phyloP scores from a whole-genome alignment of 2,329 filamentous ascomycete genomes.

The Calonectria montana region DNA sequence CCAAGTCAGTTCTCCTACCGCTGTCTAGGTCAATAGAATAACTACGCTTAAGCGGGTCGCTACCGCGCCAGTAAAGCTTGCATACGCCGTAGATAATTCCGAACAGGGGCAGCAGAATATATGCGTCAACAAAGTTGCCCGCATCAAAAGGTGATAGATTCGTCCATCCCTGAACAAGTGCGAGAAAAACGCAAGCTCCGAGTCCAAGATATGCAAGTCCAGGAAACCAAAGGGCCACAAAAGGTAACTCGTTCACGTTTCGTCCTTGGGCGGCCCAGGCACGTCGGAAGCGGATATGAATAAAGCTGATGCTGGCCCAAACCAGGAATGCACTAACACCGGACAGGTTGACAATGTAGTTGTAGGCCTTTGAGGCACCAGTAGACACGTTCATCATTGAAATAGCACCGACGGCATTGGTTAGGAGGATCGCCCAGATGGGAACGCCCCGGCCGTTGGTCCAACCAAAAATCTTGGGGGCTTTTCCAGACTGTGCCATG shows the following conservation, averaged over 20 bases:
- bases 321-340: slow-evolving; percentile 79
- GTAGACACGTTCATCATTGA: slow-evolving; percentile 81
- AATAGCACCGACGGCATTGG: slow-evolving; percentile 77
- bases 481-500: slow-evolving; percentile 80
- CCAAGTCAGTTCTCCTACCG: slow-evolving; percentile 66
- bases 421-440: slow-evolving; percentile 71
- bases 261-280: slow-evolving; percentile 72
- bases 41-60: slow-evolving; percentile 61
- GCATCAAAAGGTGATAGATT: slow-evolving; percentile 68
- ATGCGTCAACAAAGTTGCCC: slow-evolving; percentile 71
- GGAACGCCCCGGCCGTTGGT: slow-evolving; percentile 74
- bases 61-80: slow-evolving; percentile 63
- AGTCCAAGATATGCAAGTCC: slow-evolving; percentile 71
- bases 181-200: slow-evolving; percentile 67
- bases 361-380: slow-evolving; percentile 72
- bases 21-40: slow-evolving; percentile 68
- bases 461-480: slow-evolving; percentile 75
- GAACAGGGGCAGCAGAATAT: slow-evolving; percentile 71
- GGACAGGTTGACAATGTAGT: slow-evolving; percentile 76
- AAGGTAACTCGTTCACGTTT: slow-evolving; percentile 64
- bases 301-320: slow-evolving; percentile 77
- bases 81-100: slow-evolving; percentile 66
- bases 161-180: slow-evolving; percentile 71
- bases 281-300: slow-evolving; percentile 76
- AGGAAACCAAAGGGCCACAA: slow-evolving; percentile 65